These are phyloP conservation scores for Gentiana macrophylla DNA, from an alignment of 257 asterid genomes.

Conservation along the genomic window DNA sequence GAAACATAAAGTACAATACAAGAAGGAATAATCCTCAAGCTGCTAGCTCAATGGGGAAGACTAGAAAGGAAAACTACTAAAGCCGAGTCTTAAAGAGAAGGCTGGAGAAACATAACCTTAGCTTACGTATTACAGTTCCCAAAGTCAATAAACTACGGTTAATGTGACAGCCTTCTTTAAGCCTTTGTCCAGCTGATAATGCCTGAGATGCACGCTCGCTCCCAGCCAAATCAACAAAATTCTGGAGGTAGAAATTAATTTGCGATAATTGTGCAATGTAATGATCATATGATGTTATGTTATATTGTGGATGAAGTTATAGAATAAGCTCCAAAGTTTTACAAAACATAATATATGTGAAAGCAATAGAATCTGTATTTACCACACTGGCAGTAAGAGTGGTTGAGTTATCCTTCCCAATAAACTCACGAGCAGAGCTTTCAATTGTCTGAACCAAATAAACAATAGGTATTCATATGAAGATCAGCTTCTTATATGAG, in stretches of 20 bases:
- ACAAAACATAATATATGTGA: not conserved
- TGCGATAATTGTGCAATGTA: not conserved
- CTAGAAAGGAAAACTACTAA: not conserved
- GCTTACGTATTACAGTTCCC: constrained; percentile 92
- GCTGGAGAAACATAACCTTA: constrained; percentile 34
- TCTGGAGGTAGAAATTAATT: constrained; percentile 42
- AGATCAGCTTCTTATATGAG: not conserved
- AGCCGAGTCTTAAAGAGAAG: not conserved
- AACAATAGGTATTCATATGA: not conserved
- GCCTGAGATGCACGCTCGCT: constrained; percentile 99
- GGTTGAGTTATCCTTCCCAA: constrained; percentile 92
- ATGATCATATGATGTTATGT: not conserved
- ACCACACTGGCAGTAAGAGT: constrained; percentile 99
- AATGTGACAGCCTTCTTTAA: constrained; percentile 98
- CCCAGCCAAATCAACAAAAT: constrained; percentile 98
- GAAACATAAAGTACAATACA: not conserved
- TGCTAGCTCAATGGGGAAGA: too few relatives aligned
- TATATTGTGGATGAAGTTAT: constrained; percentile 2
- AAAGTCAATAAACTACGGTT: constrained; percentile 94
- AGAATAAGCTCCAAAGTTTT: not conserved
- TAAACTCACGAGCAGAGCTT: constrained; percentile 95
- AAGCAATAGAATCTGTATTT: constrained; percentile 15
- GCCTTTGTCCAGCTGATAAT: constrained; percentile 85
- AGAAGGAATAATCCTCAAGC: constrained; percentile 2
- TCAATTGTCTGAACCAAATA: constrained; percentile 68